Evolutionary conservation across 1,139 yeast genomes (phyloP).

Genomic region (Yamadazyma friedrichii): DNA sequence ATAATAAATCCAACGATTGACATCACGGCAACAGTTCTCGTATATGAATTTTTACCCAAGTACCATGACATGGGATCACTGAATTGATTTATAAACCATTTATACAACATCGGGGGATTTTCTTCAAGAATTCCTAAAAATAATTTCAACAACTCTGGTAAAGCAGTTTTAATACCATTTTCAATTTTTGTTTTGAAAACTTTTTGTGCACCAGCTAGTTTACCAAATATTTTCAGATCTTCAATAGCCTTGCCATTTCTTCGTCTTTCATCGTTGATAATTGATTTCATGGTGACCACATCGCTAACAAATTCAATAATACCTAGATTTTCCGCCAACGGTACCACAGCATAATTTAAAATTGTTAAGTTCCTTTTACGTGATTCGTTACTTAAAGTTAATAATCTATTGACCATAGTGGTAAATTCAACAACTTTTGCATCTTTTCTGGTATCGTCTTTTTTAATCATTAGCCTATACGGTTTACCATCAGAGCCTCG

Average conservation of each 20-base stretch:
- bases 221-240: constrained; percentile 34
- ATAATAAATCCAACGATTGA: constrained; percentile 92
- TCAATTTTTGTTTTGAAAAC: constrained; percentile 23
- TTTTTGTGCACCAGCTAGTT: constrained; percentile 42
- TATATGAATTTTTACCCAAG: constrained; percentile 68
- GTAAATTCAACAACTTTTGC: constrained; percentile 94
- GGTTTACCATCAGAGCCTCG: constrained; percentile 74
- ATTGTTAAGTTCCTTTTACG: constrained; percentile 69
- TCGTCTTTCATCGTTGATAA: constrained; percentile 48
- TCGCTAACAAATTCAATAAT: constrained; percentile 91
- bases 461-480: constrained; percentile 78
- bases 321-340: constrained; percentile 84
- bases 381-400: constrained; percentile 68
- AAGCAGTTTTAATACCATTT: constrained; percentile 10
- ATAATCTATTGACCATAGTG: constrained; percentile 74
- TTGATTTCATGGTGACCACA: constrained; percentile 75
- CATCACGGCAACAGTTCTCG: constrained; percentile 91
- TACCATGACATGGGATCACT: constrained; percentile 93
- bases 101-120: constrained; percentile 75
- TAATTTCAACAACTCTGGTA: constrained; percentile 21
- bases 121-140: constrained; percentile 33
- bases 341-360: constrained; percentile 84
- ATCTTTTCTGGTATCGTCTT: constrained; percentile 93
- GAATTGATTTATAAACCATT: constrained; percentile 86
- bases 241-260: constrained; percentile 32